Evolutionary conservation across 2,329 filamentous ascomycete species (phyloP), one percentile per base, ranked within the genome.

Genomic region (Penicillium sp.): DNA sequence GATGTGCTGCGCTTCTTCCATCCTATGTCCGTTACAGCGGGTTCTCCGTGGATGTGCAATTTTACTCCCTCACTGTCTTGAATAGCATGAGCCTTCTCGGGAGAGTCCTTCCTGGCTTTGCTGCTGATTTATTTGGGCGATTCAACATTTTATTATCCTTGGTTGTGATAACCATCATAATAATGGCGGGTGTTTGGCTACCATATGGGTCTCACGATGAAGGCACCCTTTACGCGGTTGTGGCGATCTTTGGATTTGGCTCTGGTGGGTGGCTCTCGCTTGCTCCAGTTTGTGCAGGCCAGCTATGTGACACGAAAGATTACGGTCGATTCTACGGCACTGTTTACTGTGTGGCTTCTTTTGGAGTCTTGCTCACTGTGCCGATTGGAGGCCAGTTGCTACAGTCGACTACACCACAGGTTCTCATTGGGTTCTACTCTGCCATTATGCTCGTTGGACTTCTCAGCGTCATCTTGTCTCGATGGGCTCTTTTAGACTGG

Each of bases 281-380:
- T 1, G 73, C 75, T 6, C 61, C 71, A 44, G 79, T 80, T 0
- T 82, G 80, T 53, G 71, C 81, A 23, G 79, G 78, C 0, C 77
- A 80, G 48, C 72, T 80, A 0, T 81, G 79, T 55, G 70, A 76
- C 5, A 73, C 78, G 0, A 76, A 80, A 57, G 75, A 81, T 19
- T 81, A 81, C 57, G 79, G 79, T 3, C 67, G 77, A 36, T 81
- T 77, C 33, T 79, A 73, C 68, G 79, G 80, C 0, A 81, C 80
- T 0, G 73, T 79, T 56, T 81, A 81, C 59, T 77, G 75, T 25
- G 68, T 82, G 10, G 77, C 77, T 8, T 75, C 76, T 6, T 79
- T 82, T 43, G 75, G 79, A 0, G 73, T 79, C 0, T 62, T 82
- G 17, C 61, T 82, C 4, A 76, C 78, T 0, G 75, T 81, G 0